Evolutionary conservation across 2,329 filamentous ascomycete species (phyloP), one percentile per base, ranked within the genome.

Genomic region (Aspergillus floridensis): DNA sequence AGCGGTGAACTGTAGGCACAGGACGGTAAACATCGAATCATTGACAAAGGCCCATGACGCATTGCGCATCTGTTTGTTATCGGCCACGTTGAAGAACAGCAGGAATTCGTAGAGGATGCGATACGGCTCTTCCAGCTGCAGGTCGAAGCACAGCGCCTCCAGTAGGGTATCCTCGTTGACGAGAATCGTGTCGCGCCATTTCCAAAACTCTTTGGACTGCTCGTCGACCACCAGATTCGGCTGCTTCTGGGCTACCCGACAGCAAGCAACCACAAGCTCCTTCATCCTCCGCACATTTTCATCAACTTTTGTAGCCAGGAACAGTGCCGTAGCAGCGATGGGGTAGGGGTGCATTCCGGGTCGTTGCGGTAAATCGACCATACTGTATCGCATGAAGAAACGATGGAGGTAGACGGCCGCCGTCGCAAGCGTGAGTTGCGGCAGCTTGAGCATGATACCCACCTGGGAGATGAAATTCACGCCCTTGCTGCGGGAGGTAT

Each of bases 141-240:
- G 82, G 73, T 99, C 95, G 74, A 99, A 99, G 61, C 93, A 98
- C 19, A 99, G 82, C 49, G 87, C 87, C 74, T 98, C 95, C 16
- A 99, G 84, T 79, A 99, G 89, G 48, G 93, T 81, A 73, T 98
- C 95, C 77, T 99, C 95, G 71, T 96, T 92, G 65, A 90, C 88
- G 14, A 98, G 80, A 59, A 99, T 96, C 59, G 89, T 95, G 72
- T 99, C 95, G 62, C 92, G 86, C 95, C 95, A 99, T 70, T 90
- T 87, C 95, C 95, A 99, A 74, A 95, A 99, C 72, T 99, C 95
- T 72, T 97, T 98, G 66, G 90, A 96, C 75, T 98, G 93, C 76
- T 98, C 95, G 72, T 99, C 95, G 55, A 98, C 91, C 56, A 93
- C 82, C 60, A 97, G 85, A 68, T 92, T 90, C 1, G 91, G 83